Evolutionary conservation across 306 rosid species (phyloP).

Genomic region (Prinsepia uniflora): DNA sequence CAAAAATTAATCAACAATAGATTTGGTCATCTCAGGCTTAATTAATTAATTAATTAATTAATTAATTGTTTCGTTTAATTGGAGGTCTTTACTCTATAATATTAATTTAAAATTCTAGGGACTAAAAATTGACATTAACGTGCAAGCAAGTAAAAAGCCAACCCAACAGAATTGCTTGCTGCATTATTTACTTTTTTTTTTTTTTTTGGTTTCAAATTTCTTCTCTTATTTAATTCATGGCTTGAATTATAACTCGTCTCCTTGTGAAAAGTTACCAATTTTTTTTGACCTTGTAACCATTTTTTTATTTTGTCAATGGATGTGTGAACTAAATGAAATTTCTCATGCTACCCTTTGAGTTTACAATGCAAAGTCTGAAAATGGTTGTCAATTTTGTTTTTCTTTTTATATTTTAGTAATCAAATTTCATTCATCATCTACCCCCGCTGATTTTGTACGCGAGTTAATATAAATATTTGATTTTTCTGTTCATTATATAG

Average conservation of each 20-base stretch:
- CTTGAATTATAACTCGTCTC: constrained; percentile 11
- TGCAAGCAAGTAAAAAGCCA: constrained; percentile 3
- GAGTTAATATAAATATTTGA: not conserved
- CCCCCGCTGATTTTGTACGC: not conserved
- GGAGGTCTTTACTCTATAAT: not conserved
- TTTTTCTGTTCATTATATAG: not conserved
- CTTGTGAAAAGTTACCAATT: not conserved
- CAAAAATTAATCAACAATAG: not conserved
- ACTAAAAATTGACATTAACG: constrained; percentile 7
- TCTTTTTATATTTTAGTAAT: not conserved
- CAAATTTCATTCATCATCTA: not conserved
- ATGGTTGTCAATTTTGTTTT: not conserved
- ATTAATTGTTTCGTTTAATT: not conserved
- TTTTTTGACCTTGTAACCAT: not conserved
- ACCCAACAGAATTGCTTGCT: not conserved
- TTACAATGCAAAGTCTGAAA: not conserved
- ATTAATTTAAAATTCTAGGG: not conserved
- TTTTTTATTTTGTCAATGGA: not conserved
- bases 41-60: not conserved
- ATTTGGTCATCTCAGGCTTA: constrained; percentile 2
- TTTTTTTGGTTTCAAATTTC: not conserved
- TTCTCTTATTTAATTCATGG: constrained; percentile 10
- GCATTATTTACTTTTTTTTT: not conserved
- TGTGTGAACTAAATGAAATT: not conserved
- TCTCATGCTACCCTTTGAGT: not conserved